Evolutionary conservation across 2,329 filamentous ascomycete species (phyloP).

Genomic region (Botryotinia convoluta): DNA sequence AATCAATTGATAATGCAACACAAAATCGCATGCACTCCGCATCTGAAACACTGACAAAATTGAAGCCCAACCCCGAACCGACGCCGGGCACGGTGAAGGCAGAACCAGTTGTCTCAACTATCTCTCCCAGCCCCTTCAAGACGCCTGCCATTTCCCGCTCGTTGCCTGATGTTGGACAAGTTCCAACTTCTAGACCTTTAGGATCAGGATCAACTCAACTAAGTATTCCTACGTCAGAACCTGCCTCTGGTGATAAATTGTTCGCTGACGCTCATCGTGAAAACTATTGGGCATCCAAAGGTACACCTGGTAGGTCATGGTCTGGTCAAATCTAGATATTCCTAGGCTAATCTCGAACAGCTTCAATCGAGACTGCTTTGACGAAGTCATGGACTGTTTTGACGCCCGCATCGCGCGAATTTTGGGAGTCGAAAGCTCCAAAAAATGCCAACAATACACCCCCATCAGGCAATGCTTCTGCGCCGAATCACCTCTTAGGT

Average conservation of each 20-base stretch:
- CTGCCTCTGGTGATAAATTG: neutral
- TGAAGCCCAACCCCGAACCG: neutral
- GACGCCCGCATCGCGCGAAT: neutral
- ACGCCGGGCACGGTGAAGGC: neutral
- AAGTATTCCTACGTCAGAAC: neutral
- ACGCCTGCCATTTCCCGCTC: neutral
- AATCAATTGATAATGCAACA: neutral
- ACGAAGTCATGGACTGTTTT: neutral
- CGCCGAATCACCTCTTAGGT: neutral
- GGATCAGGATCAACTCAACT: neutral
- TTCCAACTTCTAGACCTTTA: neutral
- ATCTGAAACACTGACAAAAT: neutral
- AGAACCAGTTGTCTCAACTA: neutral
- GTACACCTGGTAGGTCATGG: neutral
- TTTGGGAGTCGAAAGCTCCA: neutral
- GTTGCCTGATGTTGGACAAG: neutral
- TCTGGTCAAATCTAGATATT: too few species aligned
- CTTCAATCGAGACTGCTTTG: neutral
- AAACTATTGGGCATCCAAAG: neutral
- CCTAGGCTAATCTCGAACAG: neutral
- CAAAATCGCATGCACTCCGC: neutral
- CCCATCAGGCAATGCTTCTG: neutral
- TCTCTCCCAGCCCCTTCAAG: neutral
- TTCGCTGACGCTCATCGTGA: slow-evolving; percentile 1
- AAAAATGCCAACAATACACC: neutral